A percentile compares a stretch with the other conserved stretches of the same genome.
phyloP scores from a whole-genome alignment of 257 asterid genomes.

The Misopates orontium region DNA sequence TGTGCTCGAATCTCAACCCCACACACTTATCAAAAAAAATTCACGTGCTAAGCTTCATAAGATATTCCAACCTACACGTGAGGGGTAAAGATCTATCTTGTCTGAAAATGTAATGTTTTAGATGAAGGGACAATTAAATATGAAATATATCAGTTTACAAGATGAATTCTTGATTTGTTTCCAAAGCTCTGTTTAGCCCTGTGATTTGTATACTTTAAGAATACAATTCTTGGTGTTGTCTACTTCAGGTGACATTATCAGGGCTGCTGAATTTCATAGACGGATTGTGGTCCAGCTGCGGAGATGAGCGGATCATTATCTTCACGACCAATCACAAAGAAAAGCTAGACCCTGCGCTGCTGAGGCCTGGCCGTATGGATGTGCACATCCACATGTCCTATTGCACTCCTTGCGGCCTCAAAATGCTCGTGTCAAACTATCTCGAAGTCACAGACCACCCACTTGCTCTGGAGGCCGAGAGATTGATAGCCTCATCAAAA shows the following conservation, averaged over 20 bases:
- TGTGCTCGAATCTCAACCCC: too few relatives aligned
- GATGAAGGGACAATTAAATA: too few relatives aligned
- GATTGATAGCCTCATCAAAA: constrained; percentile 33
- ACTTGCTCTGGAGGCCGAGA: constrained; percentile 47
- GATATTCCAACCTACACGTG: too few relatives aligned
- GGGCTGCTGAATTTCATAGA: constrained; percentile 67
- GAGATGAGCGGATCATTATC: constrained; percentile 63
- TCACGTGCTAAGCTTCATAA: too few relatives aligned
- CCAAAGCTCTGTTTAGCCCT: too few relatives aligned
- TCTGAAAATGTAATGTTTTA: too few relatives aligned
- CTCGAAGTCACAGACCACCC: constrained; percentile 43
- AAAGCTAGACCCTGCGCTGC: constrained; percentile 64
- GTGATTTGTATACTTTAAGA: too few relatives aligned
- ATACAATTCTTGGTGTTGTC: neutral
- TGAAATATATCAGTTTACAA: too few relatives aligned
- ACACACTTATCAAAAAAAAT: too few relatives aligned
- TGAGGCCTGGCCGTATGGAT: constrained; percentile 79
- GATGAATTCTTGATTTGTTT: too few relatives aligned
- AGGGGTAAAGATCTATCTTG: too few relatives aligned
- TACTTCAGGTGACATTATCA: constrained; percentile 58
- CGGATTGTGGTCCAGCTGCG: constrained; percentile 78
- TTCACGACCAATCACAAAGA: constrained; percentile 70
- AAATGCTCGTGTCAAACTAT: constrained; percentile 50
- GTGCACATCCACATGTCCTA: constrained; percentile 67
- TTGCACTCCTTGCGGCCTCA: constrained; percentile 60